A percentile compares a stretch with the other conserved stretches of the same genome.
phyloP scores from a whole-genome alignment of 257 asterid species.

The Gentiana macrophylla region DNA sequence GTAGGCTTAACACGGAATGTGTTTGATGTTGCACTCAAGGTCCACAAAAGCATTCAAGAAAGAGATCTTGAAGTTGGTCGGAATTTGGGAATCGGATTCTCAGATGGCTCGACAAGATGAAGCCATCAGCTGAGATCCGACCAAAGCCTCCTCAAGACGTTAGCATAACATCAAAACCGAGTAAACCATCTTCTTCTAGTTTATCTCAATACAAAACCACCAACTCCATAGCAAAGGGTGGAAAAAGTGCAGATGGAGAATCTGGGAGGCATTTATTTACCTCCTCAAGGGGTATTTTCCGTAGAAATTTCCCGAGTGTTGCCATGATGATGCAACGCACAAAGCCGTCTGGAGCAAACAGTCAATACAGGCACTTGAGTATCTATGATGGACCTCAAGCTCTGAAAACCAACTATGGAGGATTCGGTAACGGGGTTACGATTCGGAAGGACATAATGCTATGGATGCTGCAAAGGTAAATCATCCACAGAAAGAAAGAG shows the following conservation, averaged over 20 bases:
- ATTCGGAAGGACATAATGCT: slow-evolving; percentile 52
- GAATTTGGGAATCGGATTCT: slow-evolving; percentile 71
- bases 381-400: slow-evolving; percentile 16
- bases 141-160: slow-evolving; percentile 22
- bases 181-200: slow-evolving; percentile 25
- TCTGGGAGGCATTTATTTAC: slow-evolving; percentile 56
- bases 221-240: slow-evolving; percentile 16
- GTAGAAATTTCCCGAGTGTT: slow-evolving; percentile 38
- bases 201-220: slow-evolving; percentile 17
- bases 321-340: slow-evolving; percentile 39
- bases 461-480: slow-evolving; percentile 40
- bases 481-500: neutral
- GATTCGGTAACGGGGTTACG: slow-evolving; percentile 30
- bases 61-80: slow-evolving; percentile 89
- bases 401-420: slow-evolving; percentile 17
- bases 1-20: slow-evolving; percentile 69
- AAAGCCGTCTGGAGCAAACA: slow-evolving; percentile 34
- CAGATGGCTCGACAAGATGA: slow-evolving; percentile 68
- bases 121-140: slow-evolving; percentile 83
- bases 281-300: slow-evolving; percentile 36
- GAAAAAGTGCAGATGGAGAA: slow-evolving; percentile 24
- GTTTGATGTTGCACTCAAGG: slow-evolving; percentile 64
- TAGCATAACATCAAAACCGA: slow-evolving; percentile 16
- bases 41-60: slow-evolving; percentile 64
- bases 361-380: slow-evolving; percentile 49